These are phyloP conservation scores for Aspergillus tubingensis DNA, from an alignment of 2,329 filamentous ascomycete genomes.

Conservation along the genomic window DNA sequence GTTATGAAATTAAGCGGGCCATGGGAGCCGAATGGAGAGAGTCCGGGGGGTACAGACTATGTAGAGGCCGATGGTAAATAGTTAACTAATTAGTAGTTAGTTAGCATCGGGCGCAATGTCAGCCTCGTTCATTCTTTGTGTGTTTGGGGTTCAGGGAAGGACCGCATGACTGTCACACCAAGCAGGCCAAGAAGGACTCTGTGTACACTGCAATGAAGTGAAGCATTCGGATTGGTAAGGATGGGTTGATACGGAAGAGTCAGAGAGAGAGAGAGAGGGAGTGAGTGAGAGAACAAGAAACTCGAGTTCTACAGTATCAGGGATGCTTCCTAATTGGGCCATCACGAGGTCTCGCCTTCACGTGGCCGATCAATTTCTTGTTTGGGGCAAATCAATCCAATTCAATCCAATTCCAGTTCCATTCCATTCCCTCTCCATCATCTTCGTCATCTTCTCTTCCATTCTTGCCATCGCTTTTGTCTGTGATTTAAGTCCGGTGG, in stretches of 20 bases:
- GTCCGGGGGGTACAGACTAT: not conserved
- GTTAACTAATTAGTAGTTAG: not conserved
- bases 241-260: not conserved
- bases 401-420: constrained; percentile 1
- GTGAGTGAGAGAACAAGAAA: not conserved
- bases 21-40: not conserved
- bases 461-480: not conserved
- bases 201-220: too few species aligned
- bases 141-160: not conserved
- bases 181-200: not conserved
- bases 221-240: not conserved
- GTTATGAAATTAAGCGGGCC: not conserved
- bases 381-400: constrained; percentile 11
- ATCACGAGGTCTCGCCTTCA: constrained; percentile 15
- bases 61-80: not conserved
- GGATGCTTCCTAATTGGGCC: not conserved
- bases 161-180: not conserved
- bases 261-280: not conserved
- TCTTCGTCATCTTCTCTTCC: not conserved
- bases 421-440: not conserved
- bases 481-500: too few species aligned
- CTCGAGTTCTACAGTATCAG: too few species aligned
- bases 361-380: constrained; percentile 16
- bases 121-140: not conserved
- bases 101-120: not conserved